These are phyloP conservation scores for Monilinia fructigena DNA, from an alignment of 2,329 filamentous ascomycete genomes.

Conservation along the genomic window DNA sequence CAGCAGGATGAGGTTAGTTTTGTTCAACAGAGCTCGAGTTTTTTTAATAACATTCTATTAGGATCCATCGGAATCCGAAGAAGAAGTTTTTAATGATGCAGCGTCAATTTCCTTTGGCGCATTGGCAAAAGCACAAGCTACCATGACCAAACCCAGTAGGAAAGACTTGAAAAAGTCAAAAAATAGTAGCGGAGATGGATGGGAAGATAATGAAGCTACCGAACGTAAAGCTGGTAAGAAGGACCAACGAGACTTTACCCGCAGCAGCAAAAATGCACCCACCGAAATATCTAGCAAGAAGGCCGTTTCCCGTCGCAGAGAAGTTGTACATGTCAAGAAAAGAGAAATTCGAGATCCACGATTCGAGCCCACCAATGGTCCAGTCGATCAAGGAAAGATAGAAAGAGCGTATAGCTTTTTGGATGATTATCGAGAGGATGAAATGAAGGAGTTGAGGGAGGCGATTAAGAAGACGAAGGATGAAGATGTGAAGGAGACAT, in stretches of 20 bases:
- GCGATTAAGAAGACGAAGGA: constrained; percentile 70
- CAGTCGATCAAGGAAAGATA: constrained; percentile 56
- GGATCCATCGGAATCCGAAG: constrained; percentile 28
- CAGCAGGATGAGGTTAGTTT: constrained; percentile 33
- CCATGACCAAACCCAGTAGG: constrained; percentile 47
- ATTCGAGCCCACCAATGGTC: constrained; percentile 68
- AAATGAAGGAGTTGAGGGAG: constrained; percentile 71
- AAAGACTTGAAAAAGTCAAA: constrained; percentile 40
- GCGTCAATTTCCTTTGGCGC: constrained; percentile 80
- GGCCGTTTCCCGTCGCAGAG: constrained; percentile 77
- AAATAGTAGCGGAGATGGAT: constrained; percentile 41
- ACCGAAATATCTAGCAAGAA: constrained; percentile 78
- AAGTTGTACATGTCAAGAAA: constrained; percentile 64
- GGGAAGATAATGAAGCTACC: constrained; percentile 44
- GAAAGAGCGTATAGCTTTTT: constrained; percentile 83
- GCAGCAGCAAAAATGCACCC: constrained; percentile 84
- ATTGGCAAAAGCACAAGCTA: constrained; percentile 81
- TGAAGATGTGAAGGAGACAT: constrained; percentile 59
- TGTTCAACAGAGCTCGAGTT: neutral
- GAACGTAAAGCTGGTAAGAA: constrained; percentile 45
- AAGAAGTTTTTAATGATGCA: constrained; percentile 37
- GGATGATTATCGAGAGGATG: constrained; percentile 78
- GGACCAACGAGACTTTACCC: constrained; percentile 45
- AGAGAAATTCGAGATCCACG: constrained; percentile 73
- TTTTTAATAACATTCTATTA: constrained; percentile 25